These are phyloP conservation scores for Tricholoma saponaceum DNA, from an alignment of 768 basidiomycete genomes.

Conservation along the genomic window DNA sequence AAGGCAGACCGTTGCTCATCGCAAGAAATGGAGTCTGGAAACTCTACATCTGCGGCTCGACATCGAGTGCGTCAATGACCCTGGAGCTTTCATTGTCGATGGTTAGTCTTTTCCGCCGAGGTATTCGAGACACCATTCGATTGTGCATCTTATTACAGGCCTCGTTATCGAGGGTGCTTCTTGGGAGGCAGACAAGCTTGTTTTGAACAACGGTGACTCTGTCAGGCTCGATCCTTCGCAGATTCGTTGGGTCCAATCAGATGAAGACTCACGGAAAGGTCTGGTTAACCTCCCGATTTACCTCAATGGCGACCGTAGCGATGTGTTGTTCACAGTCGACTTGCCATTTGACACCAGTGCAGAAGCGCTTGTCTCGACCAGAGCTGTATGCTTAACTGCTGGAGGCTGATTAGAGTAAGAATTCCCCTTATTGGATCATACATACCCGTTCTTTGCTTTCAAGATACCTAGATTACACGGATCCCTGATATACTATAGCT, in stretches of 20 bases:
- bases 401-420: slow-evolving; percentile 41
- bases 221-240: slow-evolving; percentile 78
- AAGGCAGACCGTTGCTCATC: slow-evolving; percentile 91
- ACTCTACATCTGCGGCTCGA: slow-evolving; percentile 78
- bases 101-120: slow-evolving; percentile 45
- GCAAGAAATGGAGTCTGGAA: slow-evolving; percentile 90
- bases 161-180: slow-evolving; percentile 84
- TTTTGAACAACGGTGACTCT: slow-evolving; percentile 84
- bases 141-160: slow-evolving; percentile 40
- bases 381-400: slow-evolving; percentile 89
- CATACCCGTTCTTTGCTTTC: slow-evolving; percentile 9
- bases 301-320: slow-evolving; percentile 84
- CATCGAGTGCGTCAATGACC: slow-evolving; percentile 75
- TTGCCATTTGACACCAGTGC: slow-evolving; percentile 71
- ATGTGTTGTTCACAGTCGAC: slow-evolving; percentile 87
- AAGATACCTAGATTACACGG: slow-evolving; percentile 6
- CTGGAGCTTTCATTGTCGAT: slow-evolving; percentile 80
- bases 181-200: slow-evolving; percentile 64
- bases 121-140: background rate
- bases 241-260: slow-evolving; percentile 77
- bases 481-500: background rate
- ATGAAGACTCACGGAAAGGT: slow-evolving; percentile 32
- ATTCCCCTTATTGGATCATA: slow-evolving; percentile 5
- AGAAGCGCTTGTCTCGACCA: slow-evolving; percentile 71
- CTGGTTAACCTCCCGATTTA: slow-evolving; percentile 88